Percentiles rank a stretch among this genome's conserved stretches.
These are phyloP conservation scores for Leishmania tropica DNA, from an alignment of 208 protist species.

Conservation along the genomic window DNA sequence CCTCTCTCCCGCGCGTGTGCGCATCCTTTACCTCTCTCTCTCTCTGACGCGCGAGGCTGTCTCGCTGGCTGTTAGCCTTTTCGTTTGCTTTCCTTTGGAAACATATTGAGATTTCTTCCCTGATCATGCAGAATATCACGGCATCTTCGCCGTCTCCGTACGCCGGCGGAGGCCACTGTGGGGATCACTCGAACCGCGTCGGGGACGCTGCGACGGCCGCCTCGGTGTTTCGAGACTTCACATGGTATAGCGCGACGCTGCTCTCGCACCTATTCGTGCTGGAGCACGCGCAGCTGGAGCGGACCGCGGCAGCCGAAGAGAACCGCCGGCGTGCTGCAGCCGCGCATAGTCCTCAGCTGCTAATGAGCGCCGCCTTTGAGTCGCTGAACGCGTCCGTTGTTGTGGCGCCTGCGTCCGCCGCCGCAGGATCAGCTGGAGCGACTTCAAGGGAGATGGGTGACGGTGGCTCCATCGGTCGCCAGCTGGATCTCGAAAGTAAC, in stretches of 20 bases:
- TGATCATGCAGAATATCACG: background rate
- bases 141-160: background rate
- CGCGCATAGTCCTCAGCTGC: slow-evolving; percentile 22
- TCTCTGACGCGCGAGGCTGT: background rate
- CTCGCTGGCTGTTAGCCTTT: background rate
- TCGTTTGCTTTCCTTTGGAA: background rate
- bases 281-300: slow-evolving; percentile 38
- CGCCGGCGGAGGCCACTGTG: slow-evolving; percentile 10
- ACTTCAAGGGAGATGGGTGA: background rate
- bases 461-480: background rate
- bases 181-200: slow-evolving; percentile 8
- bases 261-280: slow-evolving; percentile 44
- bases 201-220: slow-evolving; percentile 2
- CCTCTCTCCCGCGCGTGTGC: background rate
- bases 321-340: slow-evolving; percentile 10
- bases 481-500: background rate
- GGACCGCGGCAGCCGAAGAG: slow-evolving; percentile 19
- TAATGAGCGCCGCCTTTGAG: slow-evolving; percentile 26
- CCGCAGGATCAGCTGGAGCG: background rate
- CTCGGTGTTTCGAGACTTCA: slow-evolving; percentile 34
- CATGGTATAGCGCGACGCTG: slow-evolving; percentile 45
- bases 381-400: slow-evolving; percentile 5
- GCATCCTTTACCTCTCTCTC: background rate
- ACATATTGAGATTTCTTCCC: background rate
- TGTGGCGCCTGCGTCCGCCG: background rate